phyloP scores from a whole-genome alignment of 495 filamentous ascomycete species.

The Lasiosphaeris hirsuta region DNA sequence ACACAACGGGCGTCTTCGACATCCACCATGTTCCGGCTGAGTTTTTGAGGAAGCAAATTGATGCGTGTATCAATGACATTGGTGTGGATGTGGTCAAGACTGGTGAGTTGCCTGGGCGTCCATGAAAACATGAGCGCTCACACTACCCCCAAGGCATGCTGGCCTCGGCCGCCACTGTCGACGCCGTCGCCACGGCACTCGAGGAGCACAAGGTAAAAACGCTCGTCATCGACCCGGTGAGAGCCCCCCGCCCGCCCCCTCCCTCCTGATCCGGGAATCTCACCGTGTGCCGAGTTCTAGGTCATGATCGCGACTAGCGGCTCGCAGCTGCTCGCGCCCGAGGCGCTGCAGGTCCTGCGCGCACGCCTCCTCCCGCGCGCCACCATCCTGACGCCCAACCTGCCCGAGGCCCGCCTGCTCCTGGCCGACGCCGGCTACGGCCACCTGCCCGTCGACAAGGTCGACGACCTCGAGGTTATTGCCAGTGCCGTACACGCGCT shows the following conservation, averaged over 20 bases:
- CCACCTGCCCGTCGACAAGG: slow-evolving; percentile 46
- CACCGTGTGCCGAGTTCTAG: slow-evolving; percentile 35
- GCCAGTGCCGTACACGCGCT: slow-evolving; percentile 62
- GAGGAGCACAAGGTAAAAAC: slow-evolving; percentile 54
- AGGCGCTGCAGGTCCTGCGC: slow-evolving; percentile 63
- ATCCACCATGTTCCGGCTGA: slow-evolving; percentile 76
- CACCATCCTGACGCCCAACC: slow-evolving; percentile 84
- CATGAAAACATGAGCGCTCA: background rate
- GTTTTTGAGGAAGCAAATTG: slow-evolving; percentile 81
- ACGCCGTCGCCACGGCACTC: slow-evolving; percentile 68
- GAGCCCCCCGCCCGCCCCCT: background rate
- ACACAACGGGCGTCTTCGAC: slow-evolving; percentile 77
- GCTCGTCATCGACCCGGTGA: slow-evolving; percentile 82
- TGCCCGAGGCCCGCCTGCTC: slow-evolving; percentile 80
- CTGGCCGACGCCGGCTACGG: slow-evolving; percentile 56
- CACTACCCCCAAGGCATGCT: slow-evolving; percentile 71
- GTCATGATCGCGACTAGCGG: slow-evolving; percentile 93
- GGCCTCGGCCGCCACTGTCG: slow-evolving; percentile 71
- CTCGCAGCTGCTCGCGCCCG: slow-evolving; percentile 65
- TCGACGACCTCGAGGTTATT: slow-evolving; percentile 62
- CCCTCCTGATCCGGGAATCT: background rate
- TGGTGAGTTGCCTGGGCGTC: slow-evolving; percentile 44
- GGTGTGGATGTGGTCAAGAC: slow-evolving; percentile 88
- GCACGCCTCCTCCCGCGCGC: slow-evolving; percentile 68
- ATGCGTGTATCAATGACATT: slow-evolving; percentile 77